Evolutionary conservation across 2,329 filamentous ascomycete genomes (phyloP).

Genomic region (Aspergillus pseudotamarii): DNA sequence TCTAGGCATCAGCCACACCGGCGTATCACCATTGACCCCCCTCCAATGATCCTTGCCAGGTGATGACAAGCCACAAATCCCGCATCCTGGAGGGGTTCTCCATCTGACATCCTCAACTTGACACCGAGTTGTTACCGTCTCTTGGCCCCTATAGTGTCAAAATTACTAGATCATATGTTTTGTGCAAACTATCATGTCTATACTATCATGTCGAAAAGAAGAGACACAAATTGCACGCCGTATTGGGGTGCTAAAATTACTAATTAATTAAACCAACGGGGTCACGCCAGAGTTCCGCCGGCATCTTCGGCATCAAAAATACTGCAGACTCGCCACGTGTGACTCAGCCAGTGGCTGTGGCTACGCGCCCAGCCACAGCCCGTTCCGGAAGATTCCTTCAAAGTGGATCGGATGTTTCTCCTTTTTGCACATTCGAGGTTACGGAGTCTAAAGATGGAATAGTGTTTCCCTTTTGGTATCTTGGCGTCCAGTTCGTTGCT

Average conservation of each 20-base stretch:
- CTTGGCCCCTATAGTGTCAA: background rate
- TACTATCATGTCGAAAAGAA: background rate
- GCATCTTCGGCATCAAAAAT: background rate
- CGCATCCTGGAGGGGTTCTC: background rate
- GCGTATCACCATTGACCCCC: background rate
- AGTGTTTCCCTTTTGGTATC: background rate
- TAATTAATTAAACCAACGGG: background rate
- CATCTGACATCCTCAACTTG: background rate
- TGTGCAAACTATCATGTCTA: background rate
- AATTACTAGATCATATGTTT: background rate
- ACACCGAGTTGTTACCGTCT: too few species aligned
- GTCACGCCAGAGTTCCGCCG: background rate
- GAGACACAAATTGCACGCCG: background rate
- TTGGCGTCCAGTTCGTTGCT: background rate
- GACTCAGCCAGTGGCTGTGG: constrained; percentile 17
- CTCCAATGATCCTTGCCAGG: background rate
- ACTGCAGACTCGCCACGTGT: constrained; percentile 16
- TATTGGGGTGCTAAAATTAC: background rate
- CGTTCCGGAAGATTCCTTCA: constrained; percentile 2
- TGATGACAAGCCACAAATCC: constrained; percentile 5
- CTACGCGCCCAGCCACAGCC: constrained; percentile 8
- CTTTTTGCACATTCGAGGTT: background rate
- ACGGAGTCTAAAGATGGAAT: background rate
- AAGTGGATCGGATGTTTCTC: background rate
- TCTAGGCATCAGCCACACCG: constrained; percentile 3